Percentiles rank a stretch among this genome's conserved stretches.
Conservation (phyloP, 805 yeast species). For the Candida orba region DNA sequence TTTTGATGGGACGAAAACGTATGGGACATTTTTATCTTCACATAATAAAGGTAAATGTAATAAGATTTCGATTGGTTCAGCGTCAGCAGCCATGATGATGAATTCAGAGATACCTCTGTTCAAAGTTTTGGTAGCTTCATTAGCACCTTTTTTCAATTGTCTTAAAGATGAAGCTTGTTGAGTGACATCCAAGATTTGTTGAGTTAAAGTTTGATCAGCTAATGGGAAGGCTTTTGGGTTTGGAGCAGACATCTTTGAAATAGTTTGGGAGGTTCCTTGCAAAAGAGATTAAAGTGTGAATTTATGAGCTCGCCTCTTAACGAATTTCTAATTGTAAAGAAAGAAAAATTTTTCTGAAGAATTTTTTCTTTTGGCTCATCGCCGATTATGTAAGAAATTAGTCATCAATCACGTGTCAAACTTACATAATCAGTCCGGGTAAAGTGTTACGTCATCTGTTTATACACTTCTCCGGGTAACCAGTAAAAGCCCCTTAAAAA, state of each 20-base stretch:
- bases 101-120: constrained; percentile 99
- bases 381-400: too few species aligned
- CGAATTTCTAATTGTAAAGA: not conserved
- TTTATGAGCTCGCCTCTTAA: constrained; percentile 23
- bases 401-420: too few species aligned
- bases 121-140: constrained; percentile 98
- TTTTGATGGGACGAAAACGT: constrained; percentile 97
- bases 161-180: constrained; percentile 97
- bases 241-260: constrained; percentile 65
- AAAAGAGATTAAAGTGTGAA: constrained; percentile 10
- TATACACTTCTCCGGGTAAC: not conserved
- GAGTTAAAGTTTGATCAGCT: constrained; percentile 92
- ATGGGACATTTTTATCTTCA: constrained; percentile 99
- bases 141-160: constrained; percentile 99
- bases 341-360: not conserved
- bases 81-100: constrained; percentile 99
- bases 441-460: too few species aligned
- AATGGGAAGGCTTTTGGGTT: constrained; percentile 99
- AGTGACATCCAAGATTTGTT: constrained; percentile 94
- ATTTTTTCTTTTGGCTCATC: too few species aligned
- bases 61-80: constrained; percentile 97
- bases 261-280: constrained; percentile 36
- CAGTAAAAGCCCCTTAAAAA: not conserved
- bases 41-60: constrained; percentile 95
- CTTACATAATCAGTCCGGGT: too few species aligned